Conservation (phyloP, 345 rosid genomes). For the Aquilaria yunnanensis region DNA sequence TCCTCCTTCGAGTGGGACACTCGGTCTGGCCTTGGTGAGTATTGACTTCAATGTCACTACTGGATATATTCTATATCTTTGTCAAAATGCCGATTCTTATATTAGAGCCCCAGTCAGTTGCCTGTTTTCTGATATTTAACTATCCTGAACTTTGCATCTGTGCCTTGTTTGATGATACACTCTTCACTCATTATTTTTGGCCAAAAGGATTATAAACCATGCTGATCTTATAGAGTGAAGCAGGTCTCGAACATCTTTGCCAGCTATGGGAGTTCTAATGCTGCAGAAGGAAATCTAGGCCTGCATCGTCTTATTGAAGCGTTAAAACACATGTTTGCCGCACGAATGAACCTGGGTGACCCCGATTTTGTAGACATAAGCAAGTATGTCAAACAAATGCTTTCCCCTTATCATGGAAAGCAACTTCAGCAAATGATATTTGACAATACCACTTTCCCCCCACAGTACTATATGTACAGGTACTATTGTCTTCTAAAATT, state of each 20-base stretch:
- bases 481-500: conserved; percentile 1
- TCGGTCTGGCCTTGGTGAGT: conserved; percentile 71
- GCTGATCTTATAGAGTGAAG: conserved; percentile 7
- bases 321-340: conserved; percentile 86
- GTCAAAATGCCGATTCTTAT: too few relatives aligned
- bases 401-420: conserved; percentile 53
- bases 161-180: background rate
- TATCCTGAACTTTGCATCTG: background rate
- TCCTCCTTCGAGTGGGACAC: conserved; percentile 86
- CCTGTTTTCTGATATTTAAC: background rate
- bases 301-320: conserved; percentile 82
- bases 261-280: conserved; percentile 50
- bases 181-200: too few relatives aligned
- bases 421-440: conserved; percentile 48
- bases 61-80: too few relatives aligned
- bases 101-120: too few relatives aligned
- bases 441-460: conserved; percentile 81
- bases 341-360: conserved; percentile 88
- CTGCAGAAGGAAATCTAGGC: conserved; percentile 44
- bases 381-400: conserved; percentile 45
- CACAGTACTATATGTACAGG: conserved; percentile 69
- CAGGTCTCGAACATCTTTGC: conserved; percentile 73
- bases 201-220: background rate
- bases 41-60: background rate
- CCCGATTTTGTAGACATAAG: conserved; percentile 51